Base-by-base conservation (phyloP, 208 protist genomes). In the Entamoeba nuttalli region DNA sequence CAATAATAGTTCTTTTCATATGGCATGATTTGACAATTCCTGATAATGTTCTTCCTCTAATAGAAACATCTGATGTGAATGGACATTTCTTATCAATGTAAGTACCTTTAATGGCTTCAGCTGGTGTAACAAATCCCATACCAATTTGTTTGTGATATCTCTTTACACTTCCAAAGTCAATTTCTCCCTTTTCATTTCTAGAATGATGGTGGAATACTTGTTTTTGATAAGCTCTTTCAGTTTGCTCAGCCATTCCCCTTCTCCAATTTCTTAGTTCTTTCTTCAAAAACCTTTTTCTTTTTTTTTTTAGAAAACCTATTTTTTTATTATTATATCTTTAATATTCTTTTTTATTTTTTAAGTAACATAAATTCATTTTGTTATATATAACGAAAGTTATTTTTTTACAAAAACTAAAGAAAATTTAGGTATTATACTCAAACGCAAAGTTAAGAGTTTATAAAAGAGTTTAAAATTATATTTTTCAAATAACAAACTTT, bases 11-110 rank as follows among this genome's bases (percentile, higher is more conserved):
- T 97, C 98, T 97, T 96, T 99, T 97, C 99, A 99, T 99, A 97
- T 99, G 99, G 96, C 97, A 98, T 95, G 98, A 98, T 96, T 98
- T 97, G 93, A 99, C 98, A 95, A 99, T 97, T 96, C 99, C 99
- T 95, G 97, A 98, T 52, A 99, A 97, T 96, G 99, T 99, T 96
- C 99, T 98, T 96, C 99, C 99, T 97, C 99, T 99, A 97, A 99
- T 99, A 96, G 98, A 98, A 95, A 99, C 99, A 96, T 99, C 98
- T 96, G 99, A 98, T 96, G 99, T 99, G 98, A 99, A 99, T 95
- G 99, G 99, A 98, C 99, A 99, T 98, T 99, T 99, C 97, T 99
- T 99, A 98, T 99, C 99, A 97, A 99, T 98, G 98, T 99, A 99
- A 94, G 97, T 98, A 93, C 99, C 99, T 95, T 99, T 98, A 96